Percentiles rank a stretch among this genome's conserved stretches.
These are phyloP conservation scores for Articulospora tetracladia DNA, from an alignment of 495 filamentous ascomycete genomes.

Conservation along the genomic window DNA sequence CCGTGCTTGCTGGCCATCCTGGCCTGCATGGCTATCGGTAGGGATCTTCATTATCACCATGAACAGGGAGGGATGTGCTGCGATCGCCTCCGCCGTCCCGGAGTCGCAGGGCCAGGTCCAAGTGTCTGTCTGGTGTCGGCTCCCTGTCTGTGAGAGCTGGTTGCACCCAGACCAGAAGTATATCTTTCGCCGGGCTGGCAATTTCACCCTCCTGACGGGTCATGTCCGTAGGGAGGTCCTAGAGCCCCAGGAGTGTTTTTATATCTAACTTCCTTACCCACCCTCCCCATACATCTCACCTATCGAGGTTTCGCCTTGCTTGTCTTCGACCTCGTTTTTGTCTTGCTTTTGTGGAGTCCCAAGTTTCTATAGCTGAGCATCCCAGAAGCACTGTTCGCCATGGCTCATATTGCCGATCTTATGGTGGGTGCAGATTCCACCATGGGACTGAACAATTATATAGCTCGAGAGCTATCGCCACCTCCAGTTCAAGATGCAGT, in stretches of 20 bases:
- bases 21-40: neutral
- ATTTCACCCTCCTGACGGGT: neutral
- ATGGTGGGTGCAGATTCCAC: conserved; percentile 17
- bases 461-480: conserved; percentile 28
- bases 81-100: conserved; percentile 15
- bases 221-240: neutral
- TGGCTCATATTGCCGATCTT: conserved; percentile 30
- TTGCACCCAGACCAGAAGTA: conserved; percentile 16
- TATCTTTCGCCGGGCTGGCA: conserved; percentile 19
- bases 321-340: neutral
- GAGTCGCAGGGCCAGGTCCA: conserved; percentile 11
- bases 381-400: neutral
- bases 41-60: conserved; percentile 12
- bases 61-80: conserved; percentile 6
- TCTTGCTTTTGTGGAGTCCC: neutral
- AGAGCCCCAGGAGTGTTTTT: neutral
- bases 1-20: neutral
- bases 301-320: neutral
- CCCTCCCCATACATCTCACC: neutral
- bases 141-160: neutral
- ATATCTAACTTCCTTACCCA: conserved; percentile 10
- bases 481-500: conserved; percentile 16
- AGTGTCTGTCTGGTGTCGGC: conserved; percentile 12
- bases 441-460: conserved; percentile 30
- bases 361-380: conserved; percentile 1